Conservation (phyloP, 2,329 filamentous ascomycete genomes). For the Colletotrichum sp. region DNA sequence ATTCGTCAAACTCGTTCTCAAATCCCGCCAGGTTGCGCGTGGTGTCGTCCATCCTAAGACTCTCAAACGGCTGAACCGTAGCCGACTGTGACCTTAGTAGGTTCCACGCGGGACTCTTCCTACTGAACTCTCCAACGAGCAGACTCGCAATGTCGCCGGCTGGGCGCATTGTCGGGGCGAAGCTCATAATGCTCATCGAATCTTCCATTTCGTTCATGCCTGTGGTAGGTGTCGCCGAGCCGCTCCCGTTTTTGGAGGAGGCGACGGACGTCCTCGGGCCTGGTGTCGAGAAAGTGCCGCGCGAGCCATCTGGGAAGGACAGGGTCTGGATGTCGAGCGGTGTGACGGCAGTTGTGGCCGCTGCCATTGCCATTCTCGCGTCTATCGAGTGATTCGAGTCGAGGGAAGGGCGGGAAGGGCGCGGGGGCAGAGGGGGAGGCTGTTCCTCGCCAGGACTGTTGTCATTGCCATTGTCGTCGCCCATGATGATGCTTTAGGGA, state of each 20-base stretch:
- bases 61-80: conserved; percentile 66
- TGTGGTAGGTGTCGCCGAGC: conserved; percentile 42
- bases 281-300: conserved; percentile 63
- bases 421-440: conserved; percentile 62
- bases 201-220: conserved; percentile 62
- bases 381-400: conserved; percentile 36
- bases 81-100: conserved; percentile 68
- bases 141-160: conserved; percentile 82
- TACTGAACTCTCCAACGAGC: conserved; percentile 72
- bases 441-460: conserved; percentile 36
- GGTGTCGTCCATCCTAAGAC: conserved; percentile 41
- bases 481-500: conserved; percentile 32
- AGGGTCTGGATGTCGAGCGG: conserved; percentile 81
- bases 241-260: conserved; percentile 44
- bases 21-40: conserved; percentile 71
- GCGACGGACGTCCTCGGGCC: conserved; percentile 33
- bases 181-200: conserved; percentile 69
- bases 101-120: conserved; percentile 72
- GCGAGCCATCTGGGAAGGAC: conserved; percentile 72
- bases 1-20: conserved; percentile 76
- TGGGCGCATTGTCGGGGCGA: conserved; percentile 66
- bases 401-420: conserved; percentile 44
- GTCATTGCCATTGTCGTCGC: conserved; percentile 29
- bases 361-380: conserved; percentile 44
- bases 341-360: conserved; percentile 85